These are phyloP conservation scores for Diaporthe vaccinii DNA, from an alignment of 2,329 filamentous ascomycete genomes.

Conservation along the genomic window DNA sequence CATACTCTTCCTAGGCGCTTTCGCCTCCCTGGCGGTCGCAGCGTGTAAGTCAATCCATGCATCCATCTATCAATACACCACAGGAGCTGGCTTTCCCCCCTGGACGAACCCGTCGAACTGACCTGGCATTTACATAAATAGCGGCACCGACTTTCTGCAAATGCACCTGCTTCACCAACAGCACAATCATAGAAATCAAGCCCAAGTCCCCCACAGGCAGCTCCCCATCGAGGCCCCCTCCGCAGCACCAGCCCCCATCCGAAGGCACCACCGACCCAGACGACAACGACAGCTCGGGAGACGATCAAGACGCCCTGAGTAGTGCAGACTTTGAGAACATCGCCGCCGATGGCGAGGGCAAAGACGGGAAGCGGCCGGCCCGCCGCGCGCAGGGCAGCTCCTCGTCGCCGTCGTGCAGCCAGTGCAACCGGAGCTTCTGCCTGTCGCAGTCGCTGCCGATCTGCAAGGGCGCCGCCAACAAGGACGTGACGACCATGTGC, in stretches of 20 bases:
- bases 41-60: constrained; percentile 54
- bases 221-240: constrained; percentile 53
- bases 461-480: constrained; percentile 72
- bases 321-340: neutral
- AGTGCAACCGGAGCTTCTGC: constrained; percentile 76
- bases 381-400: constrained; percentile 48
- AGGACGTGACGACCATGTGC: constrained; percentile 73
- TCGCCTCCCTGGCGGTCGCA: constrained; percentile 53
- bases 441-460: constrained; percentile 71
- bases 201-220: constrained; percentile 56
- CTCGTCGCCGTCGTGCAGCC: constrained; percentile 64
- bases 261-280: constrained; percentile 34
- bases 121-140: constrained; percentile 47
- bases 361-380: constrained; percentile 39
- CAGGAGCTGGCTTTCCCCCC: neutral
- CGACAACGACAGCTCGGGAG: constrained; percentile 42
- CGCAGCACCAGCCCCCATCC: constrained; percentile 45
- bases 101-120: neutral
- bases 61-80: neutral
- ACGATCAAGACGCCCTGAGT: neutral
- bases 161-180: constrained; percentile 79
- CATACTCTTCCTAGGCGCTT: constrained; percentile 48
- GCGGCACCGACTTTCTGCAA: constrained; percentile 76
- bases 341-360: constrained; percentile 34
- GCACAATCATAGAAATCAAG: constrained; percentile 68